These are phyloP conservation scores for Coniophora puteana DNA, from an alignment of 1,284 basidiomycete species.

Conservation along the genomic window DNA sequence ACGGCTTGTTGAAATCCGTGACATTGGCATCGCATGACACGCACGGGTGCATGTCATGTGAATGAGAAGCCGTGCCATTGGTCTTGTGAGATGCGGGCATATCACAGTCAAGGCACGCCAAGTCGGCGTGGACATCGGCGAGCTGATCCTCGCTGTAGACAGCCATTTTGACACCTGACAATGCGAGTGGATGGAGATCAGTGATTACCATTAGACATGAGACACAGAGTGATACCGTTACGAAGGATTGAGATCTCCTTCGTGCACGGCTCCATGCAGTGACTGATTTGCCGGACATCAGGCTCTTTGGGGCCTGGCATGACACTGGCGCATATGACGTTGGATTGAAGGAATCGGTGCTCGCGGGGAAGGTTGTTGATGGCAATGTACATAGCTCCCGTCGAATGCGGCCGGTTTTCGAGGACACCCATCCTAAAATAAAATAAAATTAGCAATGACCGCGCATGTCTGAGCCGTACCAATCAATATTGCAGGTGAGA, in stretches of 20 bases:
- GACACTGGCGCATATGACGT: slow-evolving; percentile 16
- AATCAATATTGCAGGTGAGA: slow-evolving; percentile 3
- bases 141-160: no score
- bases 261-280: slow-evolving; percentile 13
- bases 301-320: slow-evolving; percentile 22
- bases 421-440: slow-evolving; percentile 3
- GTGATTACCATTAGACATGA: no score
- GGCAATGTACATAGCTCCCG: slow-evolving; percentile 1
- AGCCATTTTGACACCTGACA: no score
- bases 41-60: slow-evolving; percentile 4
- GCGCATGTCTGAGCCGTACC: no score
- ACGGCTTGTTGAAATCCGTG: not conserved
- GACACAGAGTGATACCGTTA: no score
- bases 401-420: slow-evolving; percentile 3
- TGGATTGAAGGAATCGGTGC: slow-evolving; percentile 13
- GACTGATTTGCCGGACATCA: slow-evolving; percentile 12
- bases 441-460: no score
- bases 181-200: no score
- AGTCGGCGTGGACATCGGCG: not conserved
- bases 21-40: not conserved
- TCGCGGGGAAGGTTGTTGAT: slow-evolving; percentile 4
- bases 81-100: slow-evolving; percentile 4
- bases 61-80: slow-evolving; percentile 9
- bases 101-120: no score
- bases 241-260: slow-evolving; percentile 12